These are phyloP conservation scores for Hordeum marinum DNA, from an alignment of 176 grass and related monocot genomes.

Conservation along the genomic window DNA sequence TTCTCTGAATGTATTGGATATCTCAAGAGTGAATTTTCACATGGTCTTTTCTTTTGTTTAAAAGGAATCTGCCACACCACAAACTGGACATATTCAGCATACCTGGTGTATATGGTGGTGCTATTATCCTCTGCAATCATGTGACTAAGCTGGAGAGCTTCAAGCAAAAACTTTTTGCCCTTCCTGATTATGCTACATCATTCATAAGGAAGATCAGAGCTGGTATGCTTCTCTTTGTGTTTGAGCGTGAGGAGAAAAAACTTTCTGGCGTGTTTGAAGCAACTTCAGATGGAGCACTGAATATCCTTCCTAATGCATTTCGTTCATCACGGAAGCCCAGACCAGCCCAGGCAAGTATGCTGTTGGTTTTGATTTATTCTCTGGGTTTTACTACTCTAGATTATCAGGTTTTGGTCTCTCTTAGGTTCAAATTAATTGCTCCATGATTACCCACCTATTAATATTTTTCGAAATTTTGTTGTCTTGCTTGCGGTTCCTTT, in stretches of 20 bases:
- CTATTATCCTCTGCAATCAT: slow-evolving; percentile 51
- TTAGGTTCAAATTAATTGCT: background rate
- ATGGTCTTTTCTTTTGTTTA: slow-evolving; percentile 1
- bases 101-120: slow-evolving; percentile 51
- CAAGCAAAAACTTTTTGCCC: slow-evolving; percentile 36
- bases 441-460: background rate
- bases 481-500: background rate
- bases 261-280: slow-evolving; percentile 64
- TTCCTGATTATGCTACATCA: slow-evolving; percentile 39
- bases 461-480: background rate
- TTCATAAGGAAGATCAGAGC: slow-evolving; percentile 63
- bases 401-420: slow-evolving; percentile 12
- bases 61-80: slow-evolving; percentile 24
- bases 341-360: slow-evolving; percentile 42
- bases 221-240: slow-evolving; percentile 73
- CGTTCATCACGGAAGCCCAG: slow-evolving; percentile 21
- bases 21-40: background rate
- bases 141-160: slow-evolving; percentile 42
- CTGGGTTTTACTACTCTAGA: slow-evolving; percentile 1
- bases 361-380: slow-evolving; percentile 13
- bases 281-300: slow-evolving; percentile 55
- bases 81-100: slow-evolving; percentile 14
- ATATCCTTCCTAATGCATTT: slow-evolving; percentile 49
- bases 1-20: slow-evolving; percentile 2
- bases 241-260: slow-evolving; percentile 53